These are phyloP conservation scores for Yamadazyma diospyri DNA, from an alignment of 1,139 yeast species.

Conservation along the genomic window DNA sequence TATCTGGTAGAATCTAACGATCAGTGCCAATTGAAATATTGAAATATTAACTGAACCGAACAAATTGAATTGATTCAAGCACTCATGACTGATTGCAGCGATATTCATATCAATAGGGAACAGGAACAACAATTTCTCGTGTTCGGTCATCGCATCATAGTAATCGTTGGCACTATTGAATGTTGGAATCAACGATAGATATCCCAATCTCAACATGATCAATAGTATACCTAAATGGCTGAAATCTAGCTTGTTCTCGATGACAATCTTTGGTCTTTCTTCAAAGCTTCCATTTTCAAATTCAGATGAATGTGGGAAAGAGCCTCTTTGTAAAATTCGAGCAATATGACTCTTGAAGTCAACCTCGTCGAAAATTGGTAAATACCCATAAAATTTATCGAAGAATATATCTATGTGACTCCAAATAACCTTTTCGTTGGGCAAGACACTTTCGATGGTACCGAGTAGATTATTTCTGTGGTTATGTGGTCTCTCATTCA, in stretches of 20 bases:
- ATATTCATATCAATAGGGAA: conserved; percentile 27
- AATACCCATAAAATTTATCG: conserved; percentile 37
- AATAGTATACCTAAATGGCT: conserved; percentile 29
- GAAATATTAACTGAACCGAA: conserved; percentile 39
- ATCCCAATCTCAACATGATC: conserved; percentile 25
- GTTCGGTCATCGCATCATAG: conserved; percentile 14
- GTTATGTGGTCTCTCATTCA: conserved; percentile 30
- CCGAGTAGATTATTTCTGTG: conserved; percentile 25
- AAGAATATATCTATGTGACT: conserved; percentile 41
- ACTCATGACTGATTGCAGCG: conserved; percentile 31
- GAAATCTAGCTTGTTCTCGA: conserved; percentile 28
- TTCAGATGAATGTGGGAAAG: conserved; percentile 3
- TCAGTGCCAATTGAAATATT: conserved; percentile 46
- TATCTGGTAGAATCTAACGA: conserved; percentile 35
- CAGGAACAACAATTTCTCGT: conserved; percentile 6
- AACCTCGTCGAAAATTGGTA: conserved; percentile 47
- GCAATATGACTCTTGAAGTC: conserved; percentile 15
- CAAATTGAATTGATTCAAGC: conserved; percentile 38
- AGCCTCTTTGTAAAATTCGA: conserved; percentile 17
- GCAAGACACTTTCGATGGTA: conserved; percentile 35
- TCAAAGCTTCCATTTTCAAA: conserved; percentile 16
- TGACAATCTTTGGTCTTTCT: conserved; percentile 17
- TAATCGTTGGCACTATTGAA: conserved; percentile 9
- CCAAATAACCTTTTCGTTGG: conserved; percentile 41
- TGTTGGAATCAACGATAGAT: conserved; percentile 29